Base-by-base conservation (phyloP, 768 basidiomycete genomes). In the Podaxis sp. region DNA sequence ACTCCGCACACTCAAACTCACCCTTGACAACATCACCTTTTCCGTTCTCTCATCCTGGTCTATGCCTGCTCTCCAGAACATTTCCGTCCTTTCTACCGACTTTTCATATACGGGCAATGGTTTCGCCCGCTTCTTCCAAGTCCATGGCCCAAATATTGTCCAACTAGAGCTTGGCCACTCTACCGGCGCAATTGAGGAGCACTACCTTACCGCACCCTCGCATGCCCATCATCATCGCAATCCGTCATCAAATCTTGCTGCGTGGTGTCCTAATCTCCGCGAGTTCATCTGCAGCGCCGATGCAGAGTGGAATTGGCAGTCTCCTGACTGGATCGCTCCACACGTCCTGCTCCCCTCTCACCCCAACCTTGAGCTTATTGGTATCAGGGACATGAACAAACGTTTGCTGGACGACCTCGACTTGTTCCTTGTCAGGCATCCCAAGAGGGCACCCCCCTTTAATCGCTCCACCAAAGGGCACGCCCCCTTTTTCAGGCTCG, bases 291-390 rank as follows among this genome's bases (percentile, higher is more conserved):
- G 88, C 67, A 82, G 80, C 47, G 89, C 89, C 1, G 88, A 90
- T 62, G 89, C 88, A 0, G 88, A 88, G 66, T 91, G 89, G 89
- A 87, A 90, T 63, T 90, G 89, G 89, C 79, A 84, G 65, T 79
- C 76, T 55, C 89, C 89, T 0, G 88, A 91, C 67, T 90, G 89
- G 89, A 90, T 90, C 66, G 87, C 89, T 13, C 88, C 89, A 2
- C 89, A 91, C 58, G 77, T 88, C 42, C 74, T 91, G 5, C 77
- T 91, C 21, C 86, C 88, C 16, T 69, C 83, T 1, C 89, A 91
- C 67, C 80, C 82, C 0, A 75, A 74, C 5, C 70, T 91, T 10
- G 73, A 84, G 69, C 77, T 90, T 57, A 90, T 90, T 59, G 89
- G 87, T 7, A 85, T 91, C 60, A 79, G 88, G 18, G 88, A 87